Percentiles rank a stretch among this genome's conserved stretches.
phyloP scores from a whole-genome alignment of 2,329 filamentous ascomycete genomes.

The Trichoderma pleuroti region DNA sequence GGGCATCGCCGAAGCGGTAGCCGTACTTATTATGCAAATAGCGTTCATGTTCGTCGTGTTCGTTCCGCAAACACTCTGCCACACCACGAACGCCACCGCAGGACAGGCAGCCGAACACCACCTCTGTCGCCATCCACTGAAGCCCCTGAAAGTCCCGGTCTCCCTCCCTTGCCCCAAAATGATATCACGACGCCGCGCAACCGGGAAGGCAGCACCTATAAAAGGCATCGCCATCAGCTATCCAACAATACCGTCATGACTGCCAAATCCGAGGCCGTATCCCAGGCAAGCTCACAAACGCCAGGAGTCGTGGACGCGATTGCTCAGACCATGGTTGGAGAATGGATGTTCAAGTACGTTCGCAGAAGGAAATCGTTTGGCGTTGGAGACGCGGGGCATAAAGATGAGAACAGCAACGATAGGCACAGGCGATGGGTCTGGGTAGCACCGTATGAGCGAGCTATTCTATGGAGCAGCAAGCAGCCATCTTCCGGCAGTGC shows the following conservation, averaged over 20 bases:
- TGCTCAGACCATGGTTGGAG: slow-evolving; percentile 96
- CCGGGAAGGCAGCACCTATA: slow-evolving; percentile 44
- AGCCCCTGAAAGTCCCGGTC: slow-evolving; percentile 63
- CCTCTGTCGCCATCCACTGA: slow-evolving; percentile 66
- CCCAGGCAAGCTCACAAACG: slow-evolving; percentile 60
- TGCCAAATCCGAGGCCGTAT: slow-evolving; percentile 36
- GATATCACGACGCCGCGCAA: slow-evolving; percentile 62
- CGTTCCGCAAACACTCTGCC: slow-evolving; percentile 76
- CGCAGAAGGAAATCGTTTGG: slow-evolving; percentile 87
- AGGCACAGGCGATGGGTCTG: slow-evolving; percentile 98
- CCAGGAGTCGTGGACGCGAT: slow-evolving; percentile 92
- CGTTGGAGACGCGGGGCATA: slow-evolving; percentile 62
- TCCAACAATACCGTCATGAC: slow-evolving; percentile 60
- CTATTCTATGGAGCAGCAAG: slow-evolving; percentile 98
- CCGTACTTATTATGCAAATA: slow-evolving; percentile 54
- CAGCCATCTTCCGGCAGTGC: slow-evolving; percentile 86
- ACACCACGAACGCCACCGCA: slow-evolving; percentile 47
- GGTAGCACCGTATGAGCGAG: slow-evolving; percentile 92
- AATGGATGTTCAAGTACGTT: slow-evolving; percentile 94
- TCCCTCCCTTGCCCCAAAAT: slow-evolving; percentile 72
- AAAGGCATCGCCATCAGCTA: slow-evolving; percentile 51
- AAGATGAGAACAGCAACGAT: slow-evolving; percentile 68
- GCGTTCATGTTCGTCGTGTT: slow-evolving; percentile 75
- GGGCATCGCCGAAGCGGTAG: slow-evolving; percentile 52
- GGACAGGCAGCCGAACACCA: slow-evolving; percentile 57